A percentile compares a stretch with the other conserved stretches of the same genome.
Evolutionary conservation across 2,329 filamentous ascomycete genomes (phyloP).

Genomic region (Xylaria sp.): DNA sequence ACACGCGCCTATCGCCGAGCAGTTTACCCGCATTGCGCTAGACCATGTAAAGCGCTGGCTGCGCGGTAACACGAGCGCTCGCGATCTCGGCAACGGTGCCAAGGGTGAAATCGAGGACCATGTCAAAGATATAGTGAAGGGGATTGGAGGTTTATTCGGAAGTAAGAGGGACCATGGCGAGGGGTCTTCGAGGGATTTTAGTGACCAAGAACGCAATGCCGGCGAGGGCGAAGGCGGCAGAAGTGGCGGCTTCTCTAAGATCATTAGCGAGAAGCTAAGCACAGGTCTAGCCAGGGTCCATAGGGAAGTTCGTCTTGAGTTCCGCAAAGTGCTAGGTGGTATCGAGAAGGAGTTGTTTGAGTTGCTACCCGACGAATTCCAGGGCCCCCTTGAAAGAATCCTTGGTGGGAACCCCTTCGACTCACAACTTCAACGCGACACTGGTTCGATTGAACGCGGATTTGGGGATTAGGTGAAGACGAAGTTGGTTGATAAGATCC

Average conservation of each 20-base stretch:
- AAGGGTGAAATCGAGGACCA: slow-evolving; percentile 59
- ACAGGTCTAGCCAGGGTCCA: slow-evolving; percentile 58
- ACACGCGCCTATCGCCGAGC: slow-evolving; percentile 58
- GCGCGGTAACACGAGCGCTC: slow-evolving; percentile 40
- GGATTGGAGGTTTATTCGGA: slow-evolving; percentile 56
- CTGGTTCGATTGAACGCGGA: slow-evolving; percentile 51
- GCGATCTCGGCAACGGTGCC: slow-evolving; percentile 54
- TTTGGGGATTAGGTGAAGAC: slow-evolving; percentile 58
- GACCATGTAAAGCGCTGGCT: slow-evolving; percentile 58
- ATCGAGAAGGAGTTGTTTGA: slow-evolving; percentile 61
- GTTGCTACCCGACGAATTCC: slow-evolving; percentile 57
- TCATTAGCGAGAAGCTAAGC: slow-evolving; percentile 61
- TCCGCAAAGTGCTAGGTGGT: slow-evolving; percentile 56
- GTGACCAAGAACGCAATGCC: slow-evolving; percentile 45
- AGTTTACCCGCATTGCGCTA: slow-evolving; percentile 59
- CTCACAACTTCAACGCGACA: slow-evolving; percentile 55
- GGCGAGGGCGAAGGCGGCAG: slow-evolving; percentile 43
- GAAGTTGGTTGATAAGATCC: slow-evolving; percentile 59
- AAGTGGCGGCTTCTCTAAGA: slow-evolving; percentile 55
- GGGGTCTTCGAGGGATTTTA: slow-evolving; percentile 28
- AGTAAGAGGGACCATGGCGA: slow-evolving; percentile 52
- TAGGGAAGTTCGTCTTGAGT: slow-evolving; percentile 59
- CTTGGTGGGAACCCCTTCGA: slow-evolving; percentile 61
- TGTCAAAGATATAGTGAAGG: slow-evolving; percentile 59
- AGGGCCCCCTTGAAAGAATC: slow-evolving; percentile 59